Conservation (phyloP, 441 rosid genomes). For the Lepidium campestre region DNA sequence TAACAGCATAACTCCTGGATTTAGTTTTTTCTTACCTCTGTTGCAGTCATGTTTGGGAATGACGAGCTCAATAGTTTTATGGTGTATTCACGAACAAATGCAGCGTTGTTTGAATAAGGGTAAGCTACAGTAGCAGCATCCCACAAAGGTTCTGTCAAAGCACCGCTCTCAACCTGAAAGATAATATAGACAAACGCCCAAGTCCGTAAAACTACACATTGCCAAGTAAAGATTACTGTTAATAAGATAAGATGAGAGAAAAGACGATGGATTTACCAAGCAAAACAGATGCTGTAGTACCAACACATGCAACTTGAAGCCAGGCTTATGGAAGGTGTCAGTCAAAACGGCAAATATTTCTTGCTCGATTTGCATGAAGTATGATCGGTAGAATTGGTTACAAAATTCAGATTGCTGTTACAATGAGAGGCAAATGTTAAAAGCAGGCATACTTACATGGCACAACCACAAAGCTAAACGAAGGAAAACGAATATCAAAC, state of each 20-base stretch:
- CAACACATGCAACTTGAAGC: conserved; percentile 93
- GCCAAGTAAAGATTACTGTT: background rate
- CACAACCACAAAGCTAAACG: background rate
- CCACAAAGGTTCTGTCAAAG: conserved; percentile 92
- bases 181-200: background rate
- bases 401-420: conserved; percentile 77
- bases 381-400: conserved; percentile 74
- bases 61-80: conserved; percentile 90
- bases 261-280: conserved; percentile 45
- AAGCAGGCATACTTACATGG: background rate
- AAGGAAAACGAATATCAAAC: conserved; percentile 32
- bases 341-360: conserved; percentile 97
- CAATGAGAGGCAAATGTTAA: conserved; percentile 14
- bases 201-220: background rate
- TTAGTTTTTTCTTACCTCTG: conserved; percentile 51
- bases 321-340: conserved; percentile 98
- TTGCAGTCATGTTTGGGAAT: conserved; percentile 93
- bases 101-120: conserved; percentile 66
- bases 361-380: conserved; percentile 85
- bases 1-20: background rate
- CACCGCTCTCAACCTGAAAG: conserved; percentile 78
- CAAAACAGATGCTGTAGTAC: conserved; percentile 89
- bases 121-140: conserved; percentile 68
- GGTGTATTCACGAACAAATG: conserved; percentile 86
- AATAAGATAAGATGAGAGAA: background rate